phyloP scores from a whole-genome alignment of 2,329 filamentous ascomycete genomes.

The Epichloe hybrida region DNA sequence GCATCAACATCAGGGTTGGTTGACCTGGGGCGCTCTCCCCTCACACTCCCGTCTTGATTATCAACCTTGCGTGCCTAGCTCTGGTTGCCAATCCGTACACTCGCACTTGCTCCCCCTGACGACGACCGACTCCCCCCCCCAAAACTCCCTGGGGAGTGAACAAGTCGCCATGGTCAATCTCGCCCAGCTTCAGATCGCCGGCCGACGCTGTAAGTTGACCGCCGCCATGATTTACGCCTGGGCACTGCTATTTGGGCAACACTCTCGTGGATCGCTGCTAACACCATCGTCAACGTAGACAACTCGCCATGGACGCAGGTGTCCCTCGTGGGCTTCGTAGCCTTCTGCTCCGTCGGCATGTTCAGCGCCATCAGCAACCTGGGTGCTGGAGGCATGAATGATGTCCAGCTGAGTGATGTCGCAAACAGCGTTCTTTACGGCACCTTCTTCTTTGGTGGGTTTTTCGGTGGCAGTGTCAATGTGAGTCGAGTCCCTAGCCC shows the following conservation, averaged over 20 bases:
- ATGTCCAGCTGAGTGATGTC: slow-evolving; percentile 7
- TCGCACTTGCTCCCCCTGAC: background rate
- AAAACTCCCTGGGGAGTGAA: too few relatives aligned
- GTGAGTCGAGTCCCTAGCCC: background rate
- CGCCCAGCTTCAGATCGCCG: background rate
- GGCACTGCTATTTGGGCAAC: too few relatives aligned
- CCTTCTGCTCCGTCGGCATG: slow-evolving; percentile 35
- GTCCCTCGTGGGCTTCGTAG: slow-evolving; percentile 11
- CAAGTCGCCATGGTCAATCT: background rate
- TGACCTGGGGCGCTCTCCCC: background rate
- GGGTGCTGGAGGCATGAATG: slow-evolving; percentile 35
- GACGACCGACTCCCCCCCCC: background rate
- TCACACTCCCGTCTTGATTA: background rate
- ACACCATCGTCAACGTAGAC: background rate
- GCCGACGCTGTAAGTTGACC: slow-evolving; percentile 2
- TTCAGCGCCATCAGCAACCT: slow-evolving; percentile 51
- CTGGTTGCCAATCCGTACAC: background rate
- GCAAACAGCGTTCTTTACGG: slow-evolving; percentile 35
- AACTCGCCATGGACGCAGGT: slow-evolving; percentile 8
- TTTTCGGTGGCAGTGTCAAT: slow-evolving; percentile 5
- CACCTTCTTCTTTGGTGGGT: slow-evolving; percentile 4
- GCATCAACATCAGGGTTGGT: background rate
- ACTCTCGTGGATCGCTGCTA: background rate
- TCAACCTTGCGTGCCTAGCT: background rate
- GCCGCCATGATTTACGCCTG: background rate